Base-by-base conservation (phyloP, 225 moss, liverwort and hornwort species). In the Takakia lepidozioides region DNA sequence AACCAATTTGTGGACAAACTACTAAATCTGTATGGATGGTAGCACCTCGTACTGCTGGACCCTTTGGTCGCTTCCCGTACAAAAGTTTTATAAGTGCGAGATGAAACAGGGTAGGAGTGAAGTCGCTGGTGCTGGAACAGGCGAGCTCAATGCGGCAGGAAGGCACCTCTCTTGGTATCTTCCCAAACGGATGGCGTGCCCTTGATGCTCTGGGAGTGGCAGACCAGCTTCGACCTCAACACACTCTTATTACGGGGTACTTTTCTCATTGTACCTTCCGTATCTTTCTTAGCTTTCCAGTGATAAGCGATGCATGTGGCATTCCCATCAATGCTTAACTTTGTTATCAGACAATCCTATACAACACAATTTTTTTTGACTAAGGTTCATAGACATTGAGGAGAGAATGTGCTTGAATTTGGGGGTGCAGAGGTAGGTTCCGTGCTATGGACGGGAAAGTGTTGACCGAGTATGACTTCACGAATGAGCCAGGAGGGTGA, bases 91-190 rank as follows among this genome's bases (percentile, higher is more conserved):
- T n/a, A n/a, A n/a, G n/a, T n/a, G n/a, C n/a, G n/a, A n/a, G n/a
- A n/a, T n/a, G n/a, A n/a, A n/a, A n/a, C 32, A 81, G 81, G 59
- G 68, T 76, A 43, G 81, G 81, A 46, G 54, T 81, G 3, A 65
- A 63, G 39, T 68, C 68, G 46, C n/a, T 81, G 49, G 76, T 81
- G 1, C 28, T 81, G 52, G 76, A 81, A 64, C 81, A 81, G 64
- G 62, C 75, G 30, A 57, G 26, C 57, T 25, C 56, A 26, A 68
- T 81, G 62, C 67, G 76, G n/a, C 51, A 67, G 1, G 71, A 68
- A 42, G 81, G 81, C 27, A 69, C 81, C 34, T 64, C 71, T 0
- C 71, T 81, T 21, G 28, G 41, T 13, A 60, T 81, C 32, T 76
- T 75, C 19, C 58, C 72, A 26, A 76, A 81, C 45, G 81, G 62